Conservation (phyloP, 169 alveolate species). For the Plasmodium gonderi region DNA sequence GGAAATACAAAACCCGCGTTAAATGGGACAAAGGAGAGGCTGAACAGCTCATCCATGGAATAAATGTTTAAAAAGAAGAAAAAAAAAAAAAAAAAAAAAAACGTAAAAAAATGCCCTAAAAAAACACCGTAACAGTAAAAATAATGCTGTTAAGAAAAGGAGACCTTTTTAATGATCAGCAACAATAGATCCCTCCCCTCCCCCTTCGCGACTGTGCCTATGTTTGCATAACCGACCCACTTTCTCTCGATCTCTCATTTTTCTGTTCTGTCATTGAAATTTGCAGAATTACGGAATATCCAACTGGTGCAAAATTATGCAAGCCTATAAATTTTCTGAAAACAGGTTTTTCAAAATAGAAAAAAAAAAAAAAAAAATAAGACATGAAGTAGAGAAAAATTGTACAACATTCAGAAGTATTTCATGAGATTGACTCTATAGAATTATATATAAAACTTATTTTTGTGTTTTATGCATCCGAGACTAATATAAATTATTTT, state of each 20-base stretch:
- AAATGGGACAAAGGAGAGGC: slow-evolving; percentile 32
- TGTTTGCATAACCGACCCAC: neutral
- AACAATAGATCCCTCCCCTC: too few species aligned
- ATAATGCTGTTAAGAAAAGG: too few species aligned
- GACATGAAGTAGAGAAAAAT: too few species aligned
- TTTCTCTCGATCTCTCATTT: neutral
- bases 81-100: neutral
- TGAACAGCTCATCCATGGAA: slow-evolving; percentile 20
- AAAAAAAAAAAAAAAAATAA: neutral
- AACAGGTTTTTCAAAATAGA: slow-evolving; percentile 8
- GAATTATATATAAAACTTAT: too few species aligned
- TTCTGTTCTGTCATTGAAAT: too few species aligned
- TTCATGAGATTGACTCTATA: too few species aligned
- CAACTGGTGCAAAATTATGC: slow-evolving; percentile 32
- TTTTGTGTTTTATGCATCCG: too few species aligned
- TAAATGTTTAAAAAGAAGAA: slow-evolving; percentile 11
- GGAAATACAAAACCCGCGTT: slow-evolving; percentile 13
- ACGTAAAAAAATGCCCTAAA: neutral
- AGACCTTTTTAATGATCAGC: too few species aligned
- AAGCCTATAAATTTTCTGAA: slow-evolving; percentile 21
- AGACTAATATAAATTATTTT: neutral
- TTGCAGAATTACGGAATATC: slow-evolving; percentile 26
- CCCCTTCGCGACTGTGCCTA: too few species aligned
- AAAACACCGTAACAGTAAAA: too few species aligned
- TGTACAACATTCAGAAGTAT: too few species aligned